Conservation (phyloP, 75 land plant species). For the Pseudotsuga menziesii region DNA sequence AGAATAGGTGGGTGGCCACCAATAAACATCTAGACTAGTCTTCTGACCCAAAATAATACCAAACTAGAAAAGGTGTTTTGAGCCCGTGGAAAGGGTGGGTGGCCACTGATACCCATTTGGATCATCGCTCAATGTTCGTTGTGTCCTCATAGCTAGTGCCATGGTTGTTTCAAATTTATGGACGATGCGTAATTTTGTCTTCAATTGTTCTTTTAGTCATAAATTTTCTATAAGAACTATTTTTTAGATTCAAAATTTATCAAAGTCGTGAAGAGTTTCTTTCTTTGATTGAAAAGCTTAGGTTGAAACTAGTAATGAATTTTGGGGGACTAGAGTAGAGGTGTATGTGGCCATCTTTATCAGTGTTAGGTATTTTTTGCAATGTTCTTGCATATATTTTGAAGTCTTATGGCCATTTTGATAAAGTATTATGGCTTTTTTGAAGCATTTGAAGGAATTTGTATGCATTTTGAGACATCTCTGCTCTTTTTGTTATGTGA, state of each 20-base stretch:
- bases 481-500: background rate
- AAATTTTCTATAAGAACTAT: too few relatives aligned
- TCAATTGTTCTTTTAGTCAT: too few relatives aligned
- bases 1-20: too few relatives aligned
- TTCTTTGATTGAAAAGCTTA: too few relatives aligned
- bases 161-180: conserved; percentile 35
- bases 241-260: too few relatives aligned
- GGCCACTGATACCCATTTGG: too few relatives aligned
- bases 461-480: background rate
- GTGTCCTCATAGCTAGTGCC: conserved; percentile 38
- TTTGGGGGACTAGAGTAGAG: background rate
- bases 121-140: conserved; percentile 21
- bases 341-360: background rate
- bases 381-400: too few relatives aligned
- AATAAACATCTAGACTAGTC: too few relatives aligned
- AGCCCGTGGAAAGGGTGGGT: too few relatives aligned
- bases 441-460: background rate
- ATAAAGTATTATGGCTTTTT: background rate
- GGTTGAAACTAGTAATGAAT: background rate
- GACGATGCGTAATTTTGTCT: conserved; percentile 24
- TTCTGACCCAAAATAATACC: too few relatives aligned
- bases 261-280: too few relatives aligned
- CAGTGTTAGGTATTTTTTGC: background rate
- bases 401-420: background rate
- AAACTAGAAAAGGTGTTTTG: too few relatives aligned